Conservation (phyloP, 2,329 filamentous ascomycete genomes). For the Calonectria leucothoes region DNA sequence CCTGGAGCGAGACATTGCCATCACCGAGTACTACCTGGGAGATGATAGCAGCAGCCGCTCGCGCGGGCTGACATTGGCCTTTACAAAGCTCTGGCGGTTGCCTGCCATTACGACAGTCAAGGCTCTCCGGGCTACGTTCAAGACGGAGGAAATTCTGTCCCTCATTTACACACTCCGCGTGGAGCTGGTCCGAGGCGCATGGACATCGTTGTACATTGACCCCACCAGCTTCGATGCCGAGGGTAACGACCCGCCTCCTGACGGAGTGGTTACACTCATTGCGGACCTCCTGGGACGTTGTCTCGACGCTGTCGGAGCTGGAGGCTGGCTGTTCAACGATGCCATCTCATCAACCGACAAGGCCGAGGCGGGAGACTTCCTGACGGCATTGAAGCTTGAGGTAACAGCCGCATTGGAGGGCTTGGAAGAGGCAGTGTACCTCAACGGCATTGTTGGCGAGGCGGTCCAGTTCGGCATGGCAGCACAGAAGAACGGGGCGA, state of each 20-base stretch:
- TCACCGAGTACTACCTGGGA: constrained; percentile 75
- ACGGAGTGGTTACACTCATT: constrained; percentile 77
- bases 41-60: constrained; percentile 72
- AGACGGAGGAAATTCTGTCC: constrained; percentile 75
- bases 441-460: constrained; percentile 74
- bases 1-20: constrained; percentile 73
- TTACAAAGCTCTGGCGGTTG: constrained; percentile 76
- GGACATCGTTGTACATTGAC: constrained; percentile 79
- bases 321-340: constrained; percentile 78
- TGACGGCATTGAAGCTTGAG: constrained; percentile 74
- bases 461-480: constrained; percentile 70
- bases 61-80: constrained; percentile 73
- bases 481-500: constrained; percentile 47
- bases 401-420: constrained; percentile 78
- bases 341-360: constrained; percentile 62
- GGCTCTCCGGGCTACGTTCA: constrained; percentile 72
- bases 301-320: constrained; percentile 79
- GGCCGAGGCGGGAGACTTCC: constrained; percentile 70
- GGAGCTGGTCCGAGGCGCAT: constrained; percentile 79
- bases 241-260: constrained; percentile 62
- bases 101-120: constrained; percentile 70
- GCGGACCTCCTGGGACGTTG: constrained; percentile 78
- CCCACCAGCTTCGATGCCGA: constrained; percentile 59
- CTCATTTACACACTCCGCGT: constrained; percentile 79
- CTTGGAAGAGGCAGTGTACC: constrained; percentile 74